Percentiles rank a stretch among this genome's conserved stretches.
Evolutionary conservation across 1,284 basidiomycete species (phyloP).

Genomic region (Somion occarium): DNA sequence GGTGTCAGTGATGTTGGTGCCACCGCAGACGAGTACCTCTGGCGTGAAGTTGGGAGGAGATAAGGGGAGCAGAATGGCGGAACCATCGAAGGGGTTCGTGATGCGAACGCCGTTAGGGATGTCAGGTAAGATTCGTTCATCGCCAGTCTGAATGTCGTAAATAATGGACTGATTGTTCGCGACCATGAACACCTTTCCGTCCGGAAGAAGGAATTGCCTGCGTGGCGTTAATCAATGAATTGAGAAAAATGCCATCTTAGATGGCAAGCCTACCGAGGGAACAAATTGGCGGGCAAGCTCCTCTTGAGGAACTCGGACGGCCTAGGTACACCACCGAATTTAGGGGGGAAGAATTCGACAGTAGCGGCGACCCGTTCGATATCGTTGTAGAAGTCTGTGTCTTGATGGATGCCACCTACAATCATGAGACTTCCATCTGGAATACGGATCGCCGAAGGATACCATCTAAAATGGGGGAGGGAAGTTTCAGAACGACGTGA

Average conservation of each 20-base stretch:
- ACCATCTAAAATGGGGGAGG: no score
- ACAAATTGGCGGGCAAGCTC: slow-evolving; percentile 21
- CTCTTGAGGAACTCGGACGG: slow-evolving; percentile 24
- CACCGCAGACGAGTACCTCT: no score
- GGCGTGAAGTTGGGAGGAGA: slow-evolving; percentile 38
- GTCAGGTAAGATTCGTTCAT: slow-evolving; percentile 32
- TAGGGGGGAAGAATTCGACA: slow-evolving; percentile 44
- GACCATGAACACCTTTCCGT: slow-evolving; percentile 41
- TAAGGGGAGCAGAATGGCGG: no score
- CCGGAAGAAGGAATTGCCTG: slow-evolving; percentile 21
- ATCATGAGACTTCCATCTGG: slow-evolving; percentile 39
- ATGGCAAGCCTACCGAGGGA: slow-evolving; percentile 23
- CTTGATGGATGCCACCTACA: slow-evolving; percentile 33
- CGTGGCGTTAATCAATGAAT: slow-evolving; percentile 21
- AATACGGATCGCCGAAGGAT: slow-evolving; percentile 36
- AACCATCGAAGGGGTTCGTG: slow-evolving; percentile 33
- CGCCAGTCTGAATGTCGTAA: slow-evolving; percentile 35
- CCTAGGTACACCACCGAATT: slow-evolving; percentile 40
- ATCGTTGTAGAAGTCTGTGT: slow-evolving; percentile 1
- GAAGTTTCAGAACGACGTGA: no score
- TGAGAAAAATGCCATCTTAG: no score
- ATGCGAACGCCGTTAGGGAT: slow-evolving; percentile 42
- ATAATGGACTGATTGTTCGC: no score
- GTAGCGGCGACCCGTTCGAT: not conserved
- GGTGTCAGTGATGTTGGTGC: slow-evolving; percentile 43